Evolutionary conservation across 257 asterid genomes (phyloP).

Genomic region (Mitragyna speciosa): DNA sequence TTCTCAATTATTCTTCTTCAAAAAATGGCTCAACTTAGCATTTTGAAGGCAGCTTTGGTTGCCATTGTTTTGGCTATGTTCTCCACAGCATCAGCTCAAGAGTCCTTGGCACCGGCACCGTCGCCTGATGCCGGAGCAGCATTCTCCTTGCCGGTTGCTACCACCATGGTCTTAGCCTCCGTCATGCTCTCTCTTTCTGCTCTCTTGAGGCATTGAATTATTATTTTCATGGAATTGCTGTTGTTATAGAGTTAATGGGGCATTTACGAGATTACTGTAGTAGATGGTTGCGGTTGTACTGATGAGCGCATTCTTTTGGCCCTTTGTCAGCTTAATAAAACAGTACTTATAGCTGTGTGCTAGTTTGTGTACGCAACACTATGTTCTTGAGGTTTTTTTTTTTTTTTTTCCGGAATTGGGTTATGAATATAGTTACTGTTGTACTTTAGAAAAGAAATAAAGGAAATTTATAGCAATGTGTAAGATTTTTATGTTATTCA

Average conservation of each 20-base stretch:
- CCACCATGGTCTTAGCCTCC: conserved; percentile 39
- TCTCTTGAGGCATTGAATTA: conserved; percentile 39
- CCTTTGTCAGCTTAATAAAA: background rate
- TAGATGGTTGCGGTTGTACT: background rate
- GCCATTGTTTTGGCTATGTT: conserved; percentile 20
- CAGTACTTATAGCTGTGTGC: background rate
- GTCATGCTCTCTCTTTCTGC: conserved; percentile 41
- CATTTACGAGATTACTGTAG: background rate
- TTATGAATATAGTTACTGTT: background rate
- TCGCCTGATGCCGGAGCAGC: conserved; percentile 52
- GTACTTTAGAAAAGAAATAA: too few species aligned
- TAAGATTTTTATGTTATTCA: background rate
- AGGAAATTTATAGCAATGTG: background rate
- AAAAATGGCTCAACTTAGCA: conserved; percentile 51
- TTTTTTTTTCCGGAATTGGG: too few species aligned
- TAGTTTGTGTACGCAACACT: background rate
- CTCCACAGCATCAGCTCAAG: conserved; percentile 43
- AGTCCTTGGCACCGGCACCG: conserved; percentile 38
- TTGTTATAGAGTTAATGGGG: background rate
- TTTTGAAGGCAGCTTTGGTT: conserved; percentile 10
- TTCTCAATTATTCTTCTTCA: background rate
- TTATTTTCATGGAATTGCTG: background rate
- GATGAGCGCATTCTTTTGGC: background rate
- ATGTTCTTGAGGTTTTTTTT: background rate
- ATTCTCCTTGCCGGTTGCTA: conserved; percentile 39